A percentile compares a stretch with the other conserved stretches of the same genome.
These are phyloP conservation scores for Acacia crassicarpa DNA, from an alignment of 306 rosid species.

Conservation along the genomic window DNA sequence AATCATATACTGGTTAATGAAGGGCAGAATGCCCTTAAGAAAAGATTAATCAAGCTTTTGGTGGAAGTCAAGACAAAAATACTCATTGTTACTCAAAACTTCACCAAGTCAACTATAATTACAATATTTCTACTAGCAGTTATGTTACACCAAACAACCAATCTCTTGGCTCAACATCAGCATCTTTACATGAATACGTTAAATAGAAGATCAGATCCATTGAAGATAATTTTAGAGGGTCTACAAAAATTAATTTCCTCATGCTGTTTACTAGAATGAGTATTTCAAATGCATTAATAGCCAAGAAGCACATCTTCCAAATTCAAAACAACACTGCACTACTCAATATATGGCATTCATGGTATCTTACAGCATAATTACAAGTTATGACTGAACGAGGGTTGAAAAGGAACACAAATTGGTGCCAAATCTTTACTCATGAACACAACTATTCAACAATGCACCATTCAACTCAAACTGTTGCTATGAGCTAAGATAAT, in stretches of 20 bases:
- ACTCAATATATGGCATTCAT: background rate
- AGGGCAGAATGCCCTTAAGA: background rate
- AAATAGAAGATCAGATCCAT: background rate
- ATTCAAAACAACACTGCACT: background rate
- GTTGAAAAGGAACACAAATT: background rate
- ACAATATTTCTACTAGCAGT: background rate
- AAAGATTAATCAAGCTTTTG: slow-evolving; percentile 15
- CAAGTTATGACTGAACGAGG: background rate
- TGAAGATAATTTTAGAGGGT: background rate
- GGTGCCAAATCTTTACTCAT: background rate
- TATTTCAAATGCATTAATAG: background rate
- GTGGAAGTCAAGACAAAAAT: background rate
- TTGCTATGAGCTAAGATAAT: background rate
- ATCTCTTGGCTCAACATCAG: background rate
- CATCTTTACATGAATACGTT: background rate
- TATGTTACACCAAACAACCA: background rate
- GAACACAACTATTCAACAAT: background rate
- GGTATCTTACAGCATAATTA: background rate
- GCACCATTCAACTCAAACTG: background rate
- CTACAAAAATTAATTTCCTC: background rate
- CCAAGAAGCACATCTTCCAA: background rate
- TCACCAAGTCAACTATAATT: background rate
- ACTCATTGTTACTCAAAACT: background rate
- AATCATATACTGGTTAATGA: background rate
- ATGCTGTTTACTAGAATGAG: background rate